Conservation (phyloP, 2,329 filamentous ascomycete genomes). For the Verticillium zaregamsianum region DNA sequence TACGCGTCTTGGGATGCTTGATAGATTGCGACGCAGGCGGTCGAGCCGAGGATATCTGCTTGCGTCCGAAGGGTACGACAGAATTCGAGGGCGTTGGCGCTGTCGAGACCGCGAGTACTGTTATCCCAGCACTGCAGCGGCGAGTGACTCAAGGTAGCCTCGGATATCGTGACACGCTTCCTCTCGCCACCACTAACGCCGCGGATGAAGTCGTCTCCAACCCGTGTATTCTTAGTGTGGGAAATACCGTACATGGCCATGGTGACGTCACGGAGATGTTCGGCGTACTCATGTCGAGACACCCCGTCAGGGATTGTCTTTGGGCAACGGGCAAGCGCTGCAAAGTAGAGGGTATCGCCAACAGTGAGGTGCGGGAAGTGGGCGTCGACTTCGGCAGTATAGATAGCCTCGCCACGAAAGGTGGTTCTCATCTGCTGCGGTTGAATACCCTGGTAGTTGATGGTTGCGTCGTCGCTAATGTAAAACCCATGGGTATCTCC, state of each 20-base stretch:
- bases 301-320: conserved; percentile 40
- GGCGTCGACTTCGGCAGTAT: conserved; percentile 54
- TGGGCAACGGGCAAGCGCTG: conserved; percentile 48
- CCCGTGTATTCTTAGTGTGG: conserved; percentile 47
- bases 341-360: conserved; percentile 57
- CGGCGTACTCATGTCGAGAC: conserved; percentile 32
- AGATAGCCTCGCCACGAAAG: conserved; percentile 53
- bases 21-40: conserved; percentile 60
- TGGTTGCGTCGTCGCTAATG: neutral
- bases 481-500: conserved; percentile 2
- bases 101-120: conserved; percentile 59
- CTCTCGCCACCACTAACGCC: conserved; percentile 51
- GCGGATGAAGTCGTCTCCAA: conserved; percentile 50
- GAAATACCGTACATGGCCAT: conserved; percentile 51
- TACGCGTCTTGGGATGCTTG: conserved; percentile 46
- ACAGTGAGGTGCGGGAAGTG: conserved; percentile 57
- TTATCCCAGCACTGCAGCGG: conserved; percentile 44
- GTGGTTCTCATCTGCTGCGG: neutral
- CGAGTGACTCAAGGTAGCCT: conserved; percentile 21
- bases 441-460: conserved; percentile 2
- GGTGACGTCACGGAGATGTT: conserved; percentile 45
- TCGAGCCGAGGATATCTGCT: conserved; percentile 53
- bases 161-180: conserved; percentile 31
- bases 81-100: conserved; percentile 63
- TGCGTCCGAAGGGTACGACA: conserved; percentile 56